These are phyloP conservation scores for Harringtonia aguacate DNA, from an alignment of 2,329 filamentous ascomycete genomes.

Conservation along the genomic window DNA sequence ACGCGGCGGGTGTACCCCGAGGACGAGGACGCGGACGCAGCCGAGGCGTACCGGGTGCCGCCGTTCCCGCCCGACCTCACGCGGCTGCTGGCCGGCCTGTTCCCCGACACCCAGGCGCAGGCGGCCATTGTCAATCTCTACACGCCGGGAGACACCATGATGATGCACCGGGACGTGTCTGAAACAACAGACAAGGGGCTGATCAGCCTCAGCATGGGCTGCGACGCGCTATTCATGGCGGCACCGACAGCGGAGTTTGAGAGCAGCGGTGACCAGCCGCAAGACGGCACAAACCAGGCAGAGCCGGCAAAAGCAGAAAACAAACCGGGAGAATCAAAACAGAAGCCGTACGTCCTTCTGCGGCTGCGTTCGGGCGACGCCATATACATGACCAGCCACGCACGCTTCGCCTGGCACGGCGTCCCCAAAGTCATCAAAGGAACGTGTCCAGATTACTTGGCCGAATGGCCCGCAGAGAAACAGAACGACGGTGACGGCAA, in stretches of 20 bases:
- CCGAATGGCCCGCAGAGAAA: conserved; percentile 71
- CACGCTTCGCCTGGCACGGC: conserved; percentile 88
- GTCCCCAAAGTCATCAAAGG: conserved; percentile 74
- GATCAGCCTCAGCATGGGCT: conserved; percentile 80
- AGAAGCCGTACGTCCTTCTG: conserved; percentile 45
- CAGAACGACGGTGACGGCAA: conserved; percentile 4
- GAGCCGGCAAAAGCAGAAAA: not conserved
- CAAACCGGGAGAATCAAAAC: not conserved
- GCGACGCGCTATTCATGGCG: conserved; percentile 81
- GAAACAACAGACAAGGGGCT: conserved; percentile 71
- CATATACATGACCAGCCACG: conserved; percentile 75
- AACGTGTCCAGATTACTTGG: conserved; percentile 68
- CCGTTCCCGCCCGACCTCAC: conserved; percentile 66
- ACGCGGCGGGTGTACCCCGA: conserved; percentile 71
- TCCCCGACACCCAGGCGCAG: conserved; percentile 68
- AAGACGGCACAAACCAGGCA: not conserved
- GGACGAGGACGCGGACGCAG: not conserved
- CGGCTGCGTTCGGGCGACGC: conserved; percentile 76
- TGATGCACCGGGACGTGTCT: conserved; percentile 87
- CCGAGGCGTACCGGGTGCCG: conserved; percentile 25
- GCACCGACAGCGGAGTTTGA: conserved; percentile 38
- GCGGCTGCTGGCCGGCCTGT: conserved; percentile 55
- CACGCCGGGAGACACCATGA: conserved; percentile 79
- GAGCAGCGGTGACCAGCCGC: no score
- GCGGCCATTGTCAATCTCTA: conserved; percentile 94